phyloP scores from a whole-genome alignment of 2,329 filamentous ascomycete genomes.

The Fusarium sp. region DNA sequence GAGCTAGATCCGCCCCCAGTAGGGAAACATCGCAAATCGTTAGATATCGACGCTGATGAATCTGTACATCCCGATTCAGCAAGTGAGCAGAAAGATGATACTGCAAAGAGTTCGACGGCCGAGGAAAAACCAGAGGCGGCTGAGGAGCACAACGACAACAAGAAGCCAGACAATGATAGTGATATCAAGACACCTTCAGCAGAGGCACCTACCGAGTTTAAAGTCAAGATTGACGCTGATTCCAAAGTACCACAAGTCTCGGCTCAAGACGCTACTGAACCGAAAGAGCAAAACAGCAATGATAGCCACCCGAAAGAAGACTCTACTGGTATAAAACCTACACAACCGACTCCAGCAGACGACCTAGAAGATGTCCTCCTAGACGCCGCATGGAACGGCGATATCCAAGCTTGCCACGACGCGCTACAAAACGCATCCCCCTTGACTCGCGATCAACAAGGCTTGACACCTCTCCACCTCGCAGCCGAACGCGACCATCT shows the following conservation, averaged over 20 bases:
- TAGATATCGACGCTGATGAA: not conserved
- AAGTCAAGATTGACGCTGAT: slow-evolving; percentile 12
- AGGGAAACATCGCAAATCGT: slow-evolving; percentile 3
- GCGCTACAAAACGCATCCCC: slow-evolving; percentile 41
- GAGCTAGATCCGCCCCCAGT: slow-evolving; percentile 30
- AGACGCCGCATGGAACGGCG: slow-evolving; percentile 48
- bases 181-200: not conserved
- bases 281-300: not conserved
- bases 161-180: not conserved
- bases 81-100: not conserved
- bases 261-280: not conserved
- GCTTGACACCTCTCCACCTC: slow-evolving; percentile 46
- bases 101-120: fast-evolving
- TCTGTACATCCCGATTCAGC: not conserved
- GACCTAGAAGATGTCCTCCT: slow-evolving; percentile 41
- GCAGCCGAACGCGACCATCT: slow-evolving; percentile 47
- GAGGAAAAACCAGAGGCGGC: not conserved
- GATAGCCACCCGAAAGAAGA: slow-evolving; percentile 1
- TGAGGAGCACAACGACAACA: not conserved
- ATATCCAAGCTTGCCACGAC: slow-evolving; percentile 39
- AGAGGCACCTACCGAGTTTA: not conserved
- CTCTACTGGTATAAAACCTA: not conserved
- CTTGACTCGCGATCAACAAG: slow-evolving; percentile 43
- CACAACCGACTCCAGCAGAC: not conserved
- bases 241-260: not conserved